Evolutionary conservation across 176 grass and related monocot species (phyloP), one percentile per base, ranked within the genome.

Genomic region (Calamus simplicifolius): DNA sequence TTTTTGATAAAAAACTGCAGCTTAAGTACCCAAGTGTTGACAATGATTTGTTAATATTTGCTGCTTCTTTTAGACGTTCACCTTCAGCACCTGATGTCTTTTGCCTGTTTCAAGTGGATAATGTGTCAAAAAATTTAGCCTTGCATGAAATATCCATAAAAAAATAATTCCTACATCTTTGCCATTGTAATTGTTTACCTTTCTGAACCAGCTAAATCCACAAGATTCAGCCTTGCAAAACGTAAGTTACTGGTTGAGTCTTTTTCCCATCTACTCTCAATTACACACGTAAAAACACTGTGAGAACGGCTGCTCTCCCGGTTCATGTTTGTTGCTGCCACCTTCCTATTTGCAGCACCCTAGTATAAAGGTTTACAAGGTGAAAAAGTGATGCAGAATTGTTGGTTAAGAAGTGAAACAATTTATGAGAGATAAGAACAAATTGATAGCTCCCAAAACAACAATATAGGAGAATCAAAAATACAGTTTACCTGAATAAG

Each of bases 161-260:
- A 4, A 38, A 48, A 5, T 12, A 25, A 56, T 5, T 4, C 35
- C 38, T 16, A 55, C 3, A 55, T 56, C n/a, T 25, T 38, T 13
- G 13, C 65, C 19, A 19, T 19, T 13, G 35, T 43, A 43, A 73
- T 8, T 23, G 19, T 56, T 21, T 74, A 91, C 93, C 93, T 88
- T 84, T 97, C 93, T 49, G 93, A 97, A 25, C 93, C 93, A 65
- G 93, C 93, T 62, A 97, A 73, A 70, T 97, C 93, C 50, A 97
- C 93, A 65, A 97, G 84, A 73, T 97, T 97, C 57, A 97, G 54
- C 75, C 93, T 97, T 58, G 87, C 80, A 88, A 97, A 97, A 26
- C 93, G 68, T 48, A 91, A 78, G 69, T 97, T 91, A 43, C 72
- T 63, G 18, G 73, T 72, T 0, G 71, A 79, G 66, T 97, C 93